Conservation (phyloP, 176 grass and related monocot genomes). For the Carex myosuroides region DNA sequence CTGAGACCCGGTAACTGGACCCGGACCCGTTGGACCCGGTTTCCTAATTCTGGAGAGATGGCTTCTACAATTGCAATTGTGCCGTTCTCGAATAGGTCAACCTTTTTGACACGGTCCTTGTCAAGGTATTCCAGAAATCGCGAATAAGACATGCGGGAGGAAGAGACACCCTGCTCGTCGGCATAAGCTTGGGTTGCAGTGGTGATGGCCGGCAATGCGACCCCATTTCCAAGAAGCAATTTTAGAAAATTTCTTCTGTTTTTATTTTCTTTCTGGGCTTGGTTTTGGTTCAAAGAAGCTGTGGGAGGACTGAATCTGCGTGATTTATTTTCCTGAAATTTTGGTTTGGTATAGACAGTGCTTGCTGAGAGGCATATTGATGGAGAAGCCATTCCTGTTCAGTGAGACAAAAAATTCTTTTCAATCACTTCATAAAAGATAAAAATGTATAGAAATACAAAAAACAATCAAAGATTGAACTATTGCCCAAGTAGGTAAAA, state of each 20-base stretch:
- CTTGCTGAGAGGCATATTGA: constrained; percentile 51
- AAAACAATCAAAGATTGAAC: not conserved
- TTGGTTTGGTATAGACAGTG: constrained; percentile 34
- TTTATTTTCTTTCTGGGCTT: constrained; percentile 26
- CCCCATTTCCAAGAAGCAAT: constrained; percentile 65
- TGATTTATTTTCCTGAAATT: constrained; percentile 38
- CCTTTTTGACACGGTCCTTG: constrained; percentile 92
- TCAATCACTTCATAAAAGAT: not conserved
- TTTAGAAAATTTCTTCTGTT: constrained; percentile 80
- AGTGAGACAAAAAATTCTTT: constrained; percentile 16
- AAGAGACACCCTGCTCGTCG: constrained; percentile 80
- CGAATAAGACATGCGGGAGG: constrained; percentile 98
- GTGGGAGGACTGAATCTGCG: constrained; percentile 36
- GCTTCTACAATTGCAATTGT: constrained; percentile 93
- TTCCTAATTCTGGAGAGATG: constrained; percentile 87
- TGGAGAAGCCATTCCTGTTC: constrained; percentile 57
- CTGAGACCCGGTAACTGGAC: constrained; percentile 90
- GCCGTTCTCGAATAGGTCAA: constrained; percentile 90
- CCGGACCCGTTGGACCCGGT: constrained; percentile 80
- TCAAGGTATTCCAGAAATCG: constrained; percentile 95
- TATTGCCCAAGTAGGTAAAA: not conserved
- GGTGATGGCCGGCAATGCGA: constrained; percentile 52
- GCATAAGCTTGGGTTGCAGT: constrained; percentile 57
- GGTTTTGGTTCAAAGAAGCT: constrained; percentile 56
- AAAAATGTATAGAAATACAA: not conserved